Evolutionary conservation across 179 eudicot genomes (phyloP).

Genomic region (Pouteria campechiana): DNA sequence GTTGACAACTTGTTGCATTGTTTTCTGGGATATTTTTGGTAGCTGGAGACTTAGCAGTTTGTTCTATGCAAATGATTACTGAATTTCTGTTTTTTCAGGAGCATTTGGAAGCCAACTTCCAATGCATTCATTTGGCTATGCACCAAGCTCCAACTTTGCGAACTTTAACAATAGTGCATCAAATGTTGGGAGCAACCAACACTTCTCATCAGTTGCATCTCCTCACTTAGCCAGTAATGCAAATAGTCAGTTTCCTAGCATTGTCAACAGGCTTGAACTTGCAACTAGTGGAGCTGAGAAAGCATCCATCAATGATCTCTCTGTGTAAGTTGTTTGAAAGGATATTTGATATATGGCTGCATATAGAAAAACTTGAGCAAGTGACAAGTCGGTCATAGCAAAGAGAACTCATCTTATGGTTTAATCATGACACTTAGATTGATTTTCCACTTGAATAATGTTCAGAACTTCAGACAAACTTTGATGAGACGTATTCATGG

Average conservation of each 20-base stretch:
- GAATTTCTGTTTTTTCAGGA: slow-evolving; percentile 16
- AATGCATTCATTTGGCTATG: slow-evolving; percentile 23
- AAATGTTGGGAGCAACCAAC: slow-evolving; percentile 16
- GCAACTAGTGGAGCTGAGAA: slow-evolving; percentile 12
- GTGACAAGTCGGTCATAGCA: no score
- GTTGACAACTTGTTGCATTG: no score
- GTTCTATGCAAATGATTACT: slow-evolving; percentile 3
- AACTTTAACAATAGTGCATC: slow-evolving; percentile 21
- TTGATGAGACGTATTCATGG: no score
- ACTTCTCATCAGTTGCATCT: slow-evolving; percentile 17
- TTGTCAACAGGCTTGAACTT: slow-evolving; percentile 15
- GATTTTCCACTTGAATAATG: no score
- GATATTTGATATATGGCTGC: no score
- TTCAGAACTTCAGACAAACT: no score
- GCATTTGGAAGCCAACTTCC: slow-evolving; percentile 39
- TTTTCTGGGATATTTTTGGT: no score
- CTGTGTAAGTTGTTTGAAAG: slow-evolving; percentile 22
- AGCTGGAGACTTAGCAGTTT: no score
- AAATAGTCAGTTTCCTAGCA: slow-evolving; percentile 18
- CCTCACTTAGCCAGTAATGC: slow-evolving; percentile 21
- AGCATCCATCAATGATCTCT: slow-evolving; percentile 10
- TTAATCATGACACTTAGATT: no score
- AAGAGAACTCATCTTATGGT: no score
- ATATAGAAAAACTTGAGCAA: no score
- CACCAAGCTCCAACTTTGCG: slow-evolving; percentile 16